Evolutionary conservation across 1,139 yeast genomes (phyloP).

Genomic region (Suhomyces choctaworum): DNA sequence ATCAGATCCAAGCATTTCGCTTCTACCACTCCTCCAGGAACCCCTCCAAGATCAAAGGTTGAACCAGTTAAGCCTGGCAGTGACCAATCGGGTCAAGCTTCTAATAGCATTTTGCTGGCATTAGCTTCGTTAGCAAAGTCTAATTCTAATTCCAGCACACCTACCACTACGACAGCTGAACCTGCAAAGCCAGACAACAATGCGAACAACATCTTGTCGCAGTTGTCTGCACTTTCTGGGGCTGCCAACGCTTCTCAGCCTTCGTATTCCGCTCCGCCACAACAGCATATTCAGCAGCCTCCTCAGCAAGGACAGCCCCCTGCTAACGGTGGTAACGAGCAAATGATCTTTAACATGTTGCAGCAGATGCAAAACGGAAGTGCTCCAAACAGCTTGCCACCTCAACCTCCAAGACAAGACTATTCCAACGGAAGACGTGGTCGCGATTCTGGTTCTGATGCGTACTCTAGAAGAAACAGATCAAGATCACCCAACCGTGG

Average conservation of each 20-base stretch:
- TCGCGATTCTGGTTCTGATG: constrained; percentile 32
- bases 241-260: constrained; percentile 20
- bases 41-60: constrained; percentile 46
- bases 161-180: constrained; percentile 24
- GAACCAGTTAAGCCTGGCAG: constrained; percentile 26
- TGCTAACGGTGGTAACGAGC: constrained; percentile 23
- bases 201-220: constrained; percentile 45
- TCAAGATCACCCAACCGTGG: constrained; percentile 54
- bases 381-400: constrained; percentile 13
- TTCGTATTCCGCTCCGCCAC: constrained; percentile 2
- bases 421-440: constrained; percentile 34
- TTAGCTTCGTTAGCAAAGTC: constrained; percentile 54
- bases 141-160: constrained; percentile 26
- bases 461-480: constrained; percentile 52
- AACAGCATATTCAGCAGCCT: constrained; percentile 2
- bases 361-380: constrained; percentile 40
- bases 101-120: constrained; percentile 65
- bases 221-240: constrained; percentile 46
- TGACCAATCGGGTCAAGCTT: constrained; percentile 36
- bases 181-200: constrained; percentile 24
- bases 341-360: constrained; percentile 43
- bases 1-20: constrained; percentile 63
- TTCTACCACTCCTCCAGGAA: constrained; percentile 57
- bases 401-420: constrained; percentile 18
- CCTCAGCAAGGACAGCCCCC: constrained; percentile 14